These are phyloP conservation scores for Penicillium turbatum DNA, from an alignment of 495 filamentous ascomycete species.

Conservation along the genomic window DNA sequence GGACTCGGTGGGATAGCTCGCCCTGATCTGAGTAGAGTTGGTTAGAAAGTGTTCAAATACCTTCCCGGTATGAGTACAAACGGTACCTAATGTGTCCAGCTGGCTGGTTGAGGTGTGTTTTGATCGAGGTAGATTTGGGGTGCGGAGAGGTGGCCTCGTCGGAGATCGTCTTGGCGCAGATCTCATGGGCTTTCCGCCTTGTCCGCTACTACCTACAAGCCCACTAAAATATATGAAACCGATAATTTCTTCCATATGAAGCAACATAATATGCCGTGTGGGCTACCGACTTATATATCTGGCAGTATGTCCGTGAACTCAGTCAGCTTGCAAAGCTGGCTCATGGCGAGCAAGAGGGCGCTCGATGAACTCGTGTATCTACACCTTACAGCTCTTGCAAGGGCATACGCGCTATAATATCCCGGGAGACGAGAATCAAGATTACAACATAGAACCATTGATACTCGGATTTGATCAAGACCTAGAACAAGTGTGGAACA, in stretches of 20 bases:
- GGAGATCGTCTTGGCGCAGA: slow-evolving; percentile 14
- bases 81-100: slow-evolving; percentile 2
- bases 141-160: slow-evolving; percentile 32
- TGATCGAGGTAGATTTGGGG: slow-evolving; percentile 20
- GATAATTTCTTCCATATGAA: too few species aligned
- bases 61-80: neutral
- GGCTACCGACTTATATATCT: neutral
- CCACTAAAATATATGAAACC: too few species aligned
- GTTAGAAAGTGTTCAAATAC: neutral
- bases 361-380: neutral
- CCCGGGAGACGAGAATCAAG: too few species aligned
- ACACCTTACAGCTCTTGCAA: neutral
- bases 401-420: neutral
- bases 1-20: neutral
- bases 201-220: neutral
- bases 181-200: slow-evolving; percentile 1
- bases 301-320: neutral
- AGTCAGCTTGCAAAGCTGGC: neutral
- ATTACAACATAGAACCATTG: too few species aligned
- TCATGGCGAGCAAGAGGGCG: neutral
- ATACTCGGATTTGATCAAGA: neutral
- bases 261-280: too few species aligned
- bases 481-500: neutral
- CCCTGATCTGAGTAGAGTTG: neutral
- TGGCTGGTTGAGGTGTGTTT: slow-evolving; percentile 17